phyloP scores from a whole-genome alignment of 306 rosid species.

The Styphnolobium japonicum region DNA sequence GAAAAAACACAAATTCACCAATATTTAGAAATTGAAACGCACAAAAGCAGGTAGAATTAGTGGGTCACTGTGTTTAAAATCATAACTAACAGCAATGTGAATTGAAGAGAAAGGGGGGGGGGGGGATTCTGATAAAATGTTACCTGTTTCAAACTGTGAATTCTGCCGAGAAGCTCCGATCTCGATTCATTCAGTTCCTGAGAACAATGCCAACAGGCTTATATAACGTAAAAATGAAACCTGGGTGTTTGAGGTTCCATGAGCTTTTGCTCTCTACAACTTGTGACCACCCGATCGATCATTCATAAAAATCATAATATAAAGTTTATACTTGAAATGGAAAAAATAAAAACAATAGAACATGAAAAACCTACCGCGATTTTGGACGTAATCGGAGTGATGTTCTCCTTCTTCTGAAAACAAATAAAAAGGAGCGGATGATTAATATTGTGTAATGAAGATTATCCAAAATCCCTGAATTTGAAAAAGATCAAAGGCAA shows the following conservation, averaged over 20 bases:
- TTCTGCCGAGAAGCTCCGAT: slow-evolving; percentile 76
- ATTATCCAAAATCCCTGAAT: neutral
- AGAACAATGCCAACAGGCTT: slow-evolving; percentile 8
- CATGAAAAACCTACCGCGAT: slow-evolving; percentile 47
- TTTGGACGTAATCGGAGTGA: slow-evolving; percentile 63
- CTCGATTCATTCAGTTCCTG: slow-evolving; percentile 93
- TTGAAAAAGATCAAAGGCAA: neutral
- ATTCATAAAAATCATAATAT: neutral
- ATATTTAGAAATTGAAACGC: neutral
- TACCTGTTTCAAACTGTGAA: slow-evolving; percentile 90
- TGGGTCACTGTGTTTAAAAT: neutral
- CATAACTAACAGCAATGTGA: neutral
- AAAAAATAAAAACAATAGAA: too few species aligned
- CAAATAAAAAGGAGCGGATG: neutral
- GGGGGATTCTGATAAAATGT: too few species aligned
- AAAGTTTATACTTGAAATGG: neutral
- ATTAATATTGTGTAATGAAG: neutral
- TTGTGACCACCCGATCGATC: slow-evolving; percentile 1
- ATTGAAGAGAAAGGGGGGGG: too few species aligned
- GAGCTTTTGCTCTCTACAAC: neutral
- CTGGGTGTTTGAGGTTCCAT: neutral
- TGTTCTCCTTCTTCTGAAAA: slow-evolving; percentile 70
- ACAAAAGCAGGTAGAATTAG: neutral
- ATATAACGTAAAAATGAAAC: neutral
- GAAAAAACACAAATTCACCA: neutral